A percentile compares a stretch with the other conserved stretches of the same genome.
Evolutionary conservation across 768 basidiomycete species (phyloP).

Genomic region (Clitopilus hobsonii): DNA sequence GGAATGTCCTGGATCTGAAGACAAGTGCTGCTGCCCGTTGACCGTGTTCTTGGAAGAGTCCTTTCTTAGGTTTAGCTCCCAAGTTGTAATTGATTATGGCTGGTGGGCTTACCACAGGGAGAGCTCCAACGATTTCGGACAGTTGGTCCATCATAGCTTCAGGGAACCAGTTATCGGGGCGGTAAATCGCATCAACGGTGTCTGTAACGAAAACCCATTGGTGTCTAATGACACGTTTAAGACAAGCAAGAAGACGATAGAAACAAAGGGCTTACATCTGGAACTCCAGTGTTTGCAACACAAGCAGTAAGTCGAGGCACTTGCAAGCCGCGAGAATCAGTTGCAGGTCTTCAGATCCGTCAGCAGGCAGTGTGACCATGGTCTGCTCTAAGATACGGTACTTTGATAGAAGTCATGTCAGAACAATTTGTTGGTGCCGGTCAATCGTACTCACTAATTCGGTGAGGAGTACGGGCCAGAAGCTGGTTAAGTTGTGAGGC

Average conservation of each 20-base stretch:
- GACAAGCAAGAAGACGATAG: background rate
- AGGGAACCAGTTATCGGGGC: slow-evolving; percentile 76
- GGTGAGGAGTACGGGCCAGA: slow-evolving; percentile 94
- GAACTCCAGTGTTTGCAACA: slow-evolving; percentile 94
- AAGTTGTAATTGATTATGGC: too few species aligned
- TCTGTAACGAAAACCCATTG: slow-evolving; percentile 99
- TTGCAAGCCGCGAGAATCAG: slow-evolving; percentile 89
- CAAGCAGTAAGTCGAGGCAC: slow-evolving; percentile 88
- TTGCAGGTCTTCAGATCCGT: slow-evolving; percentile 81
- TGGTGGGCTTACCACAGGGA: slow-evolving; percentile 46
- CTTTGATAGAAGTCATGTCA: slow-evolving; percentile 31
- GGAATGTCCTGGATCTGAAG: slow-evolving; percentile 31
- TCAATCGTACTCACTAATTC: slow-evolving; percentile 63
- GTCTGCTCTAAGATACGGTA: slow-evolving; percentile 87
- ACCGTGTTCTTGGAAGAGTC: slow-evolving; percentile 20
- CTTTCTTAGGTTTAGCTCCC: too few species aligned
- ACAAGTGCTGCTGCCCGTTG: slow-evolving; percentile 13
- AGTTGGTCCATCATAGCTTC: slow-evolving; percentile 90
- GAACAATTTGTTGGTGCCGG: background rate
- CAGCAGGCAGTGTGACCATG: slow-evolving; percentile 63
- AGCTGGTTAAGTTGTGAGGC: slow-evolving; percentile 86
- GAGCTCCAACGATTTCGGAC: slow-evolving; percentile 72
- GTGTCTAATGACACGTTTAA: slow-evolving; percentile 45
- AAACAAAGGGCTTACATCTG: slow-evolving; percentile 64
- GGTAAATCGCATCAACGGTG: slow-evolving; percentile 92